These are phyloP conservation scores for Anaeromyces robustus DNA, from an alignment of 192 early-diverging fungal genomes.

Conservation along the genomic window DNA sequence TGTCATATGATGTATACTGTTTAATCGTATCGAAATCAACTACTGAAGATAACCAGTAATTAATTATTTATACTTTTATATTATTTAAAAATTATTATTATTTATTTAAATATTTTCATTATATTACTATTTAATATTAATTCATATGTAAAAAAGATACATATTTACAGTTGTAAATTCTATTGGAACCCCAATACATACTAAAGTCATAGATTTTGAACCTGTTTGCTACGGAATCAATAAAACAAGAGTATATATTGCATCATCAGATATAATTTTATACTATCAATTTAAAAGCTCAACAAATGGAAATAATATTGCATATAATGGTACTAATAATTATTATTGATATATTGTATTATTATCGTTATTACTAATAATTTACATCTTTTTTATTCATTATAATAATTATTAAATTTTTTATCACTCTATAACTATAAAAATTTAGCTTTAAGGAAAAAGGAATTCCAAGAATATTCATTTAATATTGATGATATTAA, in stretches of 20 bases:
- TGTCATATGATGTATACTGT: conserved; percentile 24
- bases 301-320: conserved; percentile 14
- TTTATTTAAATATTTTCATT: neutral
- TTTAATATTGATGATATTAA: conserved; percentile 36
- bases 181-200: conserved; percentile 34
- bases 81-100: neutral
- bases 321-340: conserved; percentile 13
- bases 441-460: conserved; percentile 15
- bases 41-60: conserved; percentile 1
- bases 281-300: conserved; percentile 27
- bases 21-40: conserved; percentile 26
- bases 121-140: too few species aligned
- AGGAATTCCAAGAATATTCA: conserved; percentile 19
- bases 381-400: too few species aligned
- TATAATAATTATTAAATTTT: neutral
- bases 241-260: conserved; percentile 21
- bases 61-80: neutral
- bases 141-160: conserved; percentile 17
- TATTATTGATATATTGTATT: conserved; percentile 4
- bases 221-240: conserved; percentile 23
- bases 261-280: conserved; percentile 21
- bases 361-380: too few species aligned
- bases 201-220: conserved; percentile 29
- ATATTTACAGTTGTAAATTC: conserved; percentile 29
- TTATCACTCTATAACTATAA: neutral